Base-by-base conservation (phyloP, 192 early-diverging fungal genomes). In the Backusella morwellensis region DNA sequence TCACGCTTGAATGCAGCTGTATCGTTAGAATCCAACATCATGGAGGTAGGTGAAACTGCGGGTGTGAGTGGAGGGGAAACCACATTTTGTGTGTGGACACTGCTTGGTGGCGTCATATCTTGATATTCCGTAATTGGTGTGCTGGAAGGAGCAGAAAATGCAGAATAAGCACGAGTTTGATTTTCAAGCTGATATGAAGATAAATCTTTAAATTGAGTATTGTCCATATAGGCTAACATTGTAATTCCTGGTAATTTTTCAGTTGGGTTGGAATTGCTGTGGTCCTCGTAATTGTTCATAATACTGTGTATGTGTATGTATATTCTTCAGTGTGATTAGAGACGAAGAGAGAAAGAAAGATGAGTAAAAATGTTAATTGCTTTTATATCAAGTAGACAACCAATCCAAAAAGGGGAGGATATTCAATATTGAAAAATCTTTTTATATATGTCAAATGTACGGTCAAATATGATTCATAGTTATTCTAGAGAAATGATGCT, bases 161-260 rank as follows among this genome's bases (percentile, higher is more conserved):
- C 12, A 63, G 56, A 63, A 63, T 63, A 63, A 74, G 73, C 8
- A 29, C 29, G 56, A 29, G 26, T 63, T 63, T 29, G 56, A 63
- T 63, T 63, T 23, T 26, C 56, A 29, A 63, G 56, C n/a, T 73
- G 54, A 73, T 68, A 63, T 50, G 77, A 15, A 69, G 41, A 68
- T 74, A 79, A 19, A 67, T 54, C 26, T 36, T 47, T 44, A 15
- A 74, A 75, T 23, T 50, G 47, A 50, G 72, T 50, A 8, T 69
- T 70, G 15, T 23, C 23, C 21, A 76, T 42, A 19, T 78, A 47
- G 41, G 75, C 44, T 15, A 81, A 74, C 75, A 73, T 72, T 29
- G 75, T 47, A 26, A 81, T 81, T 32, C 80, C 77, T 32, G 80
- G 80, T 63, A 81, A 73, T 66, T 77, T 81, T 29, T 81, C 75